phyloP scores from a whole-genome alignment of 2,329 filamentous ascomycete species.

The Ceratocystis eucalypticola region DNA sequence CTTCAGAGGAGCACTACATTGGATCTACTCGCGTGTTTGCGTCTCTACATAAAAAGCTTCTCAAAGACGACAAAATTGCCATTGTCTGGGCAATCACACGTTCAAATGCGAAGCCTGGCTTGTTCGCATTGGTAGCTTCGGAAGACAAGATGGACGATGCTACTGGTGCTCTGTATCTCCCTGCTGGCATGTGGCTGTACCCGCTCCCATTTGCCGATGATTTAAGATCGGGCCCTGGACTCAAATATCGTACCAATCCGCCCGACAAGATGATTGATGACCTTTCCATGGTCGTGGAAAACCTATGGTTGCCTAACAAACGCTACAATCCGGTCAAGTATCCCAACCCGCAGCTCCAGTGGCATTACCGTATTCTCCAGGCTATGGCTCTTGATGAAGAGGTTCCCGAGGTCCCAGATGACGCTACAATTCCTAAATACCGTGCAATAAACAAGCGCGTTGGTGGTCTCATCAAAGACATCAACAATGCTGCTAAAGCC shows the following conservation, averaged over 20 bases:
- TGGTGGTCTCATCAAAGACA: conserved; percentile 64
- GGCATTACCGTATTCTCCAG: conserved; percentile 93
- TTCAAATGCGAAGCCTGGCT: conserved; percentile 60
- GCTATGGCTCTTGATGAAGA: conserved; percentile 86
- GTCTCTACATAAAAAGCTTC: conserved; percentile 74
- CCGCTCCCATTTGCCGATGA: conserved; percentile 85
- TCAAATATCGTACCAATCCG: conserved; percentile 32
- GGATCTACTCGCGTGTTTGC: conserved; percentile 90
- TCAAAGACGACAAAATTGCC: conserved; percentile 65
- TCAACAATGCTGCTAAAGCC: conserved; percentile 48
- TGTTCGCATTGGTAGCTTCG: conserved; percentile 73
- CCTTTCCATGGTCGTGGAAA: conserved; percentile 72
- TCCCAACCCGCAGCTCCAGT: conserved; percentile 84
- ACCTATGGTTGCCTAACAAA: conserved; percentile 75
- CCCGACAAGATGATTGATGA: conserved; percentile 62
- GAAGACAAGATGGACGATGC: conserved; percentile 50
- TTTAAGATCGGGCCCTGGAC: conserved; percentile 58
- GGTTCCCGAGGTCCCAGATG: conserved; percentile 56
- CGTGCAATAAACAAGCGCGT: conserved; percentile 81
- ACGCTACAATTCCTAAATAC: conserved; percentile 73
- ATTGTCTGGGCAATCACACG: conserved; percentile 84
- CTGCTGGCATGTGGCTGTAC: conserved; percentile 77
- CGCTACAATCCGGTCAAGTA: conserved; percentile 76
- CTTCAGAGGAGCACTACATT: conserved; percentile 76
- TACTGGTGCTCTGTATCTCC: conserved; percentile 54